Percentiles rank a stretch among this genome's conserved stretches.
Evolutionary conservation across 1,139 yeast genomes (phyloP).

Genomic region (Kurtzmaniella natalensis): DNA sequence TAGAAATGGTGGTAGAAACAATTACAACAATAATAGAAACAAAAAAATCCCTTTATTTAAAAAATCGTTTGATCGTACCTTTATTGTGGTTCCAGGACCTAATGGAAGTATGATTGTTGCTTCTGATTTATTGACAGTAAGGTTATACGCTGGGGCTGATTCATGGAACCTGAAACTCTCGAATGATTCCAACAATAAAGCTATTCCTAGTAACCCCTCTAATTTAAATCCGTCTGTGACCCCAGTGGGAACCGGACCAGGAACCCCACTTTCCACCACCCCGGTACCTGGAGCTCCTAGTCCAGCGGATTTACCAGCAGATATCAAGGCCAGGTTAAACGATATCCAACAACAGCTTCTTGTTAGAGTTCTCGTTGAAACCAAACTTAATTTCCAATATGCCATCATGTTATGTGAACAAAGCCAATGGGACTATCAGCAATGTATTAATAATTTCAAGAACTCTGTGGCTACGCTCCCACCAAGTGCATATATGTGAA

Average conservation of each 20-base stretch:
- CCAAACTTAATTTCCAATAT: slow-evolving; percentile 72
- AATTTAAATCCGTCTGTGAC: slow-evolving; percentile 9
- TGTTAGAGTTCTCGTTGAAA: slow-evolving; percentile 62
- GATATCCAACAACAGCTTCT: slow-evolving; percentile 64
- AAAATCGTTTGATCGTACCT: slow-evolving; percentile 84
- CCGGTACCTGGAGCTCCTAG: slow-evolving; percentile 24
- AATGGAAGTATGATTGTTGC: slow-evolving; percentile 75
- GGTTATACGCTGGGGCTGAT: slow-evolving; percentile 55
- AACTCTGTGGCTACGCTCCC: slow-evolving; percentile 50
- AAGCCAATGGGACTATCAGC: slow-evolving; percentile 77
- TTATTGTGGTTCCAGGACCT: slow-evolving; percentile 73
- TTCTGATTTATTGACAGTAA: slow-evolving; percentile 69
- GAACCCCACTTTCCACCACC: slow-evolving; percentile 11
- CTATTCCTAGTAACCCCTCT: slow-evolving; percentile 4
- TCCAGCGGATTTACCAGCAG: slow-evolving; percentile 44
- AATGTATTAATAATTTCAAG: slow-evolving; percentile 67
- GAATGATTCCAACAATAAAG: slow-evolving; percentile 13
- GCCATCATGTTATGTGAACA: slow-evolving; percentile 85
- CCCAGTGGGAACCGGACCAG: slow-evolving; percentile 13
- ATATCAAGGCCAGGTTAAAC: slow-evolving; percentile 47
- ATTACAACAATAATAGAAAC: slow-evolving; percentile 25
- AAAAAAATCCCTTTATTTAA: slow-evolving; percentile 45
- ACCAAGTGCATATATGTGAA: slow-evolving; percentile 31
- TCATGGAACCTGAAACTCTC: slow-evolving; percentile 45
- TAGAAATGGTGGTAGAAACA: slow-evolving; percentile 15